Base-by-base conservation (phyloP, 257 asterid genomes). In the Rehmannia glutinosa region DNA sequence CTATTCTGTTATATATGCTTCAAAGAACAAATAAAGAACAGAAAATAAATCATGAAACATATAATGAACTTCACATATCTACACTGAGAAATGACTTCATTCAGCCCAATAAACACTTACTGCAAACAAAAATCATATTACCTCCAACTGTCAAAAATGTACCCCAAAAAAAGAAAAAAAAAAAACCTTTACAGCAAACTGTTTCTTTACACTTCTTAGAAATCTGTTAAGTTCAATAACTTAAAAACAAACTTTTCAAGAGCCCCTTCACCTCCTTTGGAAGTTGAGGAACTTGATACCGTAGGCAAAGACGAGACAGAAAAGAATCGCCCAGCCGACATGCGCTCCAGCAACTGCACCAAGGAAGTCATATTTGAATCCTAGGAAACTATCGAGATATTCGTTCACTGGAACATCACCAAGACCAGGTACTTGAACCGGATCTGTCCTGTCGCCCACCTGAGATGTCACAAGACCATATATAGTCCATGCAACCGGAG, bases 401-500 rank as follows among this genome's bases (percentile, higher is more conserved):
- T 57, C 62, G 60, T 80, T 84, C 19, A 84, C 5, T 0, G 83
- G 64, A 52, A 88, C 23, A 15, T 66, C 63, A 0, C 60, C 73
- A 3, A 35, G 1, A 5, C 91, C 93, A 0, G 97, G 93, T 15
- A 90, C 82, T 15, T 65, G 54, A 5, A 90, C 73, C 1, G 0
- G 62, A 0, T 61, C 65, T 0, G 24, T 70, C 55, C 8, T 71
- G 77, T 88, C 81, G 0, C 96, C 96, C 47, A 90, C 82, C 56
- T 88, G 96, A 43, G 92, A 90, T 2, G 95, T 81, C 56, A 90
- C 61, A 3, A 90, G 84, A 33, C 97, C 97, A 35, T 90, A 90
- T 75, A 90, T 75, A n/a, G 96, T 87, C 97, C 95, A 87, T 2
- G 97, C 84, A 35, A 84, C 92, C 0, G 97, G 97, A 30, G 97